These are phyloP conservation scores for Lecanosticta acicola DNA, from an alignment of 2,329 filamentous ascomycete species.

Conservation along the genomic window DNA sequence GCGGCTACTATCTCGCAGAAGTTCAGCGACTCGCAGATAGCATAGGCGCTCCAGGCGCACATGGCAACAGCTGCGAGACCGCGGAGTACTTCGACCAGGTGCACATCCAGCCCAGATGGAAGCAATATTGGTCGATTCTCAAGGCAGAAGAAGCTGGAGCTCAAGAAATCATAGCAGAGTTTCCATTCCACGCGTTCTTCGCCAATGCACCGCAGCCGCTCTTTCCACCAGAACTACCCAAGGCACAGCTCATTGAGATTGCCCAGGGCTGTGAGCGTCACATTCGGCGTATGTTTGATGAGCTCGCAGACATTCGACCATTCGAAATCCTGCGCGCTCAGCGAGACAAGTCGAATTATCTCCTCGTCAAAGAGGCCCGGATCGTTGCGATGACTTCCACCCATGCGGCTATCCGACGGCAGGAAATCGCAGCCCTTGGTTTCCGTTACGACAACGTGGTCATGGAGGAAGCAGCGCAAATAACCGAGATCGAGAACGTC, in stretches of 20 bases:
- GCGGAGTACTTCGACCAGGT: constrained; percentile 94
- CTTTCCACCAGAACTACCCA: constrained; percentile 62
- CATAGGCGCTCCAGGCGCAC: constrained; percentile 83
- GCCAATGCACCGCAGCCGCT: constrained; percentile 79
- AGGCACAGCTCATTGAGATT: constrained; percentile 66
- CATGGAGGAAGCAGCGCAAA: constrained; percentile 97
- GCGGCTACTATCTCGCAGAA: constrained; percentile 69
- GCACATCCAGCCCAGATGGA: constrained; percentile 84
- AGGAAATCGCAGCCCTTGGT: constrained; percentile 84
- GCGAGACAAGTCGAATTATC: constrained; percentile 90
- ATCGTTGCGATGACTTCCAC: constrained; percentile 99
- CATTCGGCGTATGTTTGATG: constrained; percentile 81
- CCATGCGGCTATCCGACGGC: constrained; percentile 87
- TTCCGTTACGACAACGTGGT: constrained; percentile 97
- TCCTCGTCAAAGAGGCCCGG: constrained; percentile 90
- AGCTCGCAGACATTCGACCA: constrained; percentile 85
- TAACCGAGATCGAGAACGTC: constrained; percentile 96
- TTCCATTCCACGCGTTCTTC: constrained; percentile 88
- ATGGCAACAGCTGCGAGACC: constrained; percentile 92
- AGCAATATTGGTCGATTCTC: constrained; percentile 68
- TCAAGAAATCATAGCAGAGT: constrained; percentile 61
- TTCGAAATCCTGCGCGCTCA: constrained; percentile 89
- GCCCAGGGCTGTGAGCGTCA: constrained; percentile 82
- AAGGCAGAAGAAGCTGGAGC: constrained; percentile 43
- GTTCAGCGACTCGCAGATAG: constrained; percentile 81